These are phyloP conservation scores for Coniferiporia sulphurascens DNA, from an alignment of 1,284 basidiomycete species.

Conservation along the genomic window DNA sequence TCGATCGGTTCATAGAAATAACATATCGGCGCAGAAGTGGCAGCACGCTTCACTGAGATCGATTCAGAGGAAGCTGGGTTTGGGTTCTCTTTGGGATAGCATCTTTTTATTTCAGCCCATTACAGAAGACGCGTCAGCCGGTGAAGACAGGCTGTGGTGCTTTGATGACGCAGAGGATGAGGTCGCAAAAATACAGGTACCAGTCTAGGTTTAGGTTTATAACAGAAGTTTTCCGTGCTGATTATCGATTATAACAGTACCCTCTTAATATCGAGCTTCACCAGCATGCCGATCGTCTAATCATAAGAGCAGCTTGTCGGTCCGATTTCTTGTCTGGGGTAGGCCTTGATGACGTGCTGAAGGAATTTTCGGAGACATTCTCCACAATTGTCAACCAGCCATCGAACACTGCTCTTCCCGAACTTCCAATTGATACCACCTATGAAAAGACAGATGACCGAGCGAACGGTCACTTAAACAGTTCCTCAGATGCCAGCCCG, in stretches of 20 bases:
- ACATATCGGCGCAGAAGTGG: slow-evolving; percentile 39
- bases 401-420: background rate
- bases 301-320: slow-evolving; percentile 35
- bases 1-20: slow-evolving; percentile 34
- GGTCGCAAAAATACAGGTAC: slow-evolving; percentile 39
- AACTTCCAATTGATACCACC: background rate
- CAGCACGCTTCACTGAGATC: slow-evolving; percentile 44
- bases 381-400: slow-evolving; percentile 27
- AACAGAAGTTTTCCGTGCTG: background rate
- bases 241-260: slow-evolving; percentile 32
- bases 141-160: slow-evolving; percentile 31
- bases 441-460: background rate
- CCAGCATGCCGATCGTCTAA: slow-evolving; percentile 30
- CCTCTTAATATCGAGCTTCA: slow-evolving; percentile 42
- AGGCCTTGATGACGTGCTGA: slow-evolving; percentile 26
- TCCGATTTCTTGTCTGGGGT: slow-evolving; percentile 27
- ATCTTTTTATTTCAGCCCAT: slow-evolving; percentile 42
- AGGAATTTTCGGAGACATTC: slow-evolving; percentile 29
- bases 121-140: slow-evolving; percentile 23
- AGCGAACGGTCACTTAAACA: background rate
- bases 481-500: background rate
- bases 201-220: background rate
- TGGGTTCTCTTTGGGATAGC: slow-evolving; percentile 37
- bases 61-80: slow-evolving; percentile 35
- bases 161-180: slow-evolving; percentile 30